Evolutionary conservation across 2,329 filamentous ascomycete species (phyloP).

Genomic region (Aspergillus sp.): DNA sequence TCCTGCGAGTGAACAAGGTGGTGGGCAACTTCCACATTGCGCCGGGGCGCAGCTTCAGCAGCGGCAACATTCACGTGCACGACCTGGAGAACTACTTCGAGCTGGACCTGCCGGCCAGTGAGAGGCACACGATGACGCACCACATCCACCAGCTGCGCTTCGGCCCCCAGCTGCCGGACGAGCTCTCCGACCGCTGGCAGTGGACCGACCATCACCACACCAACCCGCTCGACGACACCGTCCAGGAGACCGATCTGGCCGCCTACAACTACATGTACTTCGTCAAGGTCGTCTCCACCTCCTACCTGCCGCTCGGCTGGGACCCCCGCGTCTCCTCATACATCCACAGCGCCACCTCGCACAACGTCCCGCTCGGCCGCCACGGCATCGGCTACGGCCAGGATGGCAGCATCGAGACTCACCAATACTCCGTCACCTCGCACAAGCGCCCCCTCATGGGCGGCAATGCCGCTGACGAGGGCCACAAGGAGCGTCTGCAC

Average conservation of each 20-base stretch:
- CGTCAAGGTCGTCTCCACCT: slow-evolving; percentile 94
- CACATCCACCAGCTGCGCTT: slow-evolving; percentile 86
- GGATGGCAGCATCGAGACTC: slow-evolving; percentile 87
- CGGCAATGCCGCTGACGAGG: slow-evolving; percentile 79
- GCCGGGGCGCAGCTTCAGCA: slow-evolving; percentile 92
- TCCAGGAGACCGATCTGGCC: slow-evolving; percentile 74
- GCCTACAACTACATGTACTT: slow-evolving; percentile 99
- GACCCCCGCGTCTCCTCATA: slow-evolving; percentile 55
- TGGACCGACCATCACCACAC: slow-evolving; percentile 84
- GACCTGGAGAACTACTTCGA: slow-evolving; percentile 95
- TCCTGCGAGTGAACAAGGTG: slow-evolving; percentile 94
- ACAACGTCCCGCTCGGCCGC: slow-evolving; percentile 63
- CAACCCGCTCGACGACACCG: slow-evolving; percentile 81
- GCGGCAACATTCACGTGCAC: slow-evolving; percentile 95
- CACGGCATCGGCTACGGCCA: slow-evolving; percentile 64
- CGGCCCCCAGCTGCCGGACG: slow-evolving; percentile 81
- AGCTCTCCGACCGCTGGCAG: slow-evolving; percentile 57
- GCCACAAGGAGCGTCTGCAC: slow-evolving; percentile 88
- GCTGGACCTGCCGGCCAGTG: slow-evolving; percentile 54
- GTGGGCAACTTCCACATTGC: slow-evolving; percentile 98
- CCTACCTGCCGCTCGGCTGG: slow-evolving; percentile 90
- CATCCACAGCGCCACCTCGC: slow-evolving; percentile 35
- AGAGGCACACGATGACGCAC: slow-evolving; percentile 84
- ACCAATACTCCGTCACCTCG: slow-evolving; percentile 97
- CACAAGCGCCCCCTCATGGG: slow-evolving; percentile 86